A percentile compares a stretch with the other conserved stretches of the same genome.
phyloP scores from a whole-genome alignment of 2,329 filamentous ascomycete species.

The Ramularia endophylla region DNA sequence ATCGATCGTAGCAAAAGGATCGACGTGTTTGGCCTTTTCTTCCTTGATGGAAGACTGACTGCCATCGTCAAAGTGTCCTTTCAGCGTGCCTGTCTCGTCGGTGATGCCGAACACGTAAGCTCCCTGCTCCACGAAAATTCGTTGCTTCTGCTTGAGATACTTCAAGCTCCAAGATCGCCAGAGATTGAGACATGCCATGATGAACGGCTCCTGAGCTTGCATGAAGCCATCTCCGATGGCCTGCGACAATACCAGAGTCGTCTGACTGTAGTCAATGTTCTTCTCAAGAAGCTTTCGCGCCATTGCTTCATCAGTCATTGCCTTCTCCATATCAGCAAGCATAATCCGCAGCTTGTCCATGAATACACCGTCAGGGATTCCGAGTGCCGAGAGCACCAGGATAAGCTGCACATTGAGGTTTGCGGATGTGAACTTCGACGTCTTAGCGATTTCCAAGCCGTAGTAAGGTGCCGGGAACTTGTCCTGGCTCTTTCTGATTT shows the following conservation, averaged over 20 bases:
- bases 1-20: slow-evolving; percentile 11
- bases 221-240: slow-evolving; percentile 81
- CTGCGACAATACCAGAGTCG: slow-evolving; percentile 64
- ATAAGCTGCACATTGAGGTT: slow-evolving; percentile 89
- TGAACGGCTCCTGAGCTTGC: slow-evolving; percentile 67
- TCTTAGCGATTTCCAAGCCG: slow-evolving; percentile 77
- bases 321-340: slow-evolving; percentile 60
- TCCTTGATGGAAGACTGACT: no score
- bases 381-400: slow-evolving; percentile 71
- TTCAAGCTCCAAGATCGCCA: slow-evolving; percentile 91
- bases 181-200: slow-evolving; percentile 68
- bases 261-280: slow-evolving; percentile 80
- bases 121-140: slow-evolving; percentile 72
- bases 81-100: slow-evolving; percentile 72
- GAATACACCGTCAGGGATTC: slow-evolving; percentile 64
- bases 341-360: slow-evolving; percentile 60
- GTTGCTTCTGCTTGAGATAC: slow-evolving; percentile 85
- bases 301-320: slow-evolving; percentile 58
- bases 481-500: slow-evolving; percentile 76
- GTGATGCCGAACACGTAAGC: slow-evolving; percentile 84
- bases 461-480: slow-evolving; percentile 73
- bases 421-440: slow-evolving; percentile 68
- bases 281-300: slow-evolving; percentile 65
- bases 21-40: no score
- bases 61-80: slow-evolving; percentile 56